Conservation (phyloP, 768 basidiomycete genomes). For the Tulasnella sp. region DNA sequence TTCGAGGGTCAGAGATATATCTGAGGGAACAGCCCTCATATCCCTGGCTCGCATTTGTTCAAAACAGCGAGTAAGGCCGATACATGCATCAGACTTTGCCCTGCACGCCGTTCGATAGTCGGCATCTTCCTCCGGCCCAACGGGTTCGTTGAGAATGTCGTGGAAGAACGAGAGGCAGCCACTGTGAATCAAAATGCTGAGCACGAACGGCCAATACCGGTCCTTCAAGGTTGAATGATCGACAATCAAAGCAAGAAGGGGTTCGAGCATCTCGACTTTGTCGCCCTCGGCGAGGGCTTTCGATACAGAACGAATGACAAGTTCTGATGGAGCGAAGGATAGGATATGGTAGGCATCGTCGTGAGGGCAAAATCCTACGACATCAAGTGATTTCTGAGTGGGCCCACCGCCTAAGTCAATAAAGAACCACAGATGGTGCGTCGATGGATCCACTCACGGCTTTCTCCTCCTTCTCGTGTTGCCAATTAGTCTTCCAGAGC, state of each 20-base stretch:
- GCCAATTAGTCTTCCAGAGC: slow-evolving; percentile 1
- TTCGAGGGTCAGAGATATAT: not conserved
- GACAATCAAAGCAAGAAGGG: slow-evolving; percentile 1
- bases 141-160: not conserved
- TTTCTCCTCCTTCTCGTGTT: not conserved
- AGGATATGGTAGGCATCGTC: slow-evolving; percentile 14
- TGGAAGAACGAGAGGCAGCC: not conserved
- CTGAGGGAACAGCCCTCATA: not conserved
- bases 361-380: not conserved
- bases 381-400: not conserved
- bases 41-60: slow-evolving; percentile 14
- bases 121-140: not conserved
- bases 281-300: not conserved
- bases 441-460: not conserved
- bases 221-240: not conserved
- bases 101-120: not conserved
- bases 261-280: slow-evolving; percentile 3
- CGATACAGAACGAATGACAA: not conserved
- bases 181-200: not conserved
- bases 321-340: not conserved
- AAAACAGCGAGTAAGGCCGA: not conserved
- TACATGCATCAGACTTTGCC: not conserved
- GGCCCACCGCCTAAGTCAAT: not conserved
- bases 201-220: slow-evolving; percentile 7
- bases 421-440: too few species aligned